Percentiles rank a stretch among this genome's conserved stretches.
phyloP scores from a whole-genome alignment of 768 basidiomycete genomes.

The Favolaschia claudopus region DNA sequence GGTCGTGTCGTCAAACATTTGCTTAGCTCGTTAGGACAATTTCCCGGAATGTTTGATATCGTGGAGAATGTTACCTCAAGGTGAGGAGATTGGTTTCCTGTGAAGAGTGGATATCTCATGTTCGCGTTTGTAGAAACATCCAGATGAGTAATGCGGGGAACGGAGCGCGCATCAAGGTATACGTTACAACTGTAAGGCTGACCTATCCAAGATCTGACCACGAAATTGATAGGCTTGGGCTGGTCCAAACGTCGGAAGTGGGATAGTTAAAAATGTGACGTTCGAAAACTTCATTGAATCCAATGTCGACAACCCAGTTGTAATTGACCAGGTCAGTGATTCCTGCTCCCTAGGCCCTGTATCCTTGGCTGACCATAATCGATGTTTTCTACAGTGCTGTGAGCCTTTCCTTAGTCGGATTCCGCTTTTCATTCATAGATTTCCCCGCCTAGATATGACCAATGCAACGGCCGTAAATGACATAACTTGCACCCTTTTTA shows the following conservation, averaged over 20 bases:
- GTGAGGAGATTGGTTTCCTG: constrained; percentile 43
- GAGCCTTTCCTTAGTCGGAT: not conserved
- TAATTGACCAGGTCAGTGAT: constrained; percentile 60
- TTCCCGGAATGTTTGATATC: constrained; percentile 58
- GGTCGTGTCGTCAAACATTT: too few relatives aligned
- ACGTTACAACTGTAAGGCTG: too few relatives aligned
- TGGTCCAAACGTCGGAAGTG: constrained; percentile 61
- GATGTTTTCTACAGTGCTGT: not conserved
- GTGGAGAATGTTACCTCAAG: constrained; percentile 63
- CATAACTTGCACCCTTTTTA: not conserved
- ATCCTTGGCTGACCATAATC: too few relatives aligned
- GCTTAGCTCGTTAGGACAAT: constrained; percentile 66
- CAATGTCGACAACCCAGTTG: constrained; percentile 63
- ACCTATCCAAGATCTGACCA: not conserved
- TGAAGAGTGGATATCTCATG: not conserved
- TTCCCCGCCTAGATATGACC: constrained; percentile 45
- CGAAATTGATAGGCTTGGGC: constrained; percentile 54
- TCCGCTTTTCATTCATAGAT: constrained; percentile 40
- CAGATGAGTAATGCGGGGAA: constrained; percentile 68
- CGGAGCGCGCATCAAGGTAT: constrained; percentile 67
- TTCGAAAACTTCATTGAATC: constrained; percentile 58
- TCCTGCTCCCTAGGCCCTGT: too few relatives aligned
- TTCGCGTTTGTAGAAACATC: constrained; percentile 49
- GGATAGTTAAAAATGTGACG: constrained; percentile 62
- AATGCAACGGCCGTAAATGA: constrained; percentile 40